Percentiles rank a stretch among this genome's conserved stretches.
These are phyloP conservation scores for Sporothrix mexicana DNA, from an alignment of 2,329 filamentous ascomycete species.

Conservation along the genomic window DNA sequence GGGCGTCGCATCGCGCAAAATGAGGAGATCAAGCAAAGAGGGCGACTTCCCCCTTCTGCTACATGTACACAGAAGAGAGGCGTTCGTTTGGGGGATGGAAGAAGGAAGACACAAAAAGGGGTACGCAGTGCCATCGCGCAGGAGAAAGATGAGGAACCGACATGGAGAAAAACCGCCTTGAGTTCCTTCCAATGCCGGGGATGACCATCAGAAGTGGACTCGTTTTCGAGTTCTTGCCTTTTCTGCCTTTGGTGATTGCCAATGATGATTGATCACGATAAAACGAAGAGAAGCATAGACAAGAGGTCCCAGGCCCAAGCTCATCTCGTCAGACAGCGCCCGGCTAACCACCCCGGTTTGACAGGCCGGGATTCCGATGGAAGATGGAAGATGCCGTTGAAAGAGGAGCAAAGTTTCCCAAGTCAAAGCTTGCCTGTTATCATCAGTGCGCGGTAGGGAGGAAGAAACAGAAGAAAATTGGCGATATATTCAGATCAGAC, in stretches of 20 bases:
- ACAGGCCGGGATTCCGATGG: not conserved
- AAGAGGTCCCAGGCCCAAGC: not conserved
- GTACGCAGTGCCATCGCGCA: not conserved
- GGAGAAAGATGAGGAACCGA: not conserved
- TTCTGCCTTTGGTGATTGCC: not conserved
- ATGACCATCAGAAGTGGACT: not conserved
- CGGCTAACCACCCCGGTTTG: not conserved
- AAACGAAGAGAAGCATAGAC: not conserved
- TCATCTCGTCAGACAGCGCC: not conserved
- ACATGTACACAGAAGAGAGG: not conserved
- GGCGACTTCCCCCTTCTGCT: not conserved
- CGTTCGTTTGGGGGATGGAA: not conserved
- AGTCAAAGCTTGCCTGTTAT: not conserved
- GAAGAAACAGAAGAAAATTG: not conserved
- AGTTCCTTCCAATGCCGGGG: too few species aligned
- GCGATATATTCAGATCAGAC: not conserved
- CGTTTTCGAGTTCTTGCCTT: not conserved
- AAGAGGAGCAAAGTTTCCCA: not conserved
- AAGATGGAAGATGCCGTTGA: not conserved
- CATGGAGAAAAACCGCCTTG: too few species aligned
- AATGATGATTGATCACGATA: not conserved
- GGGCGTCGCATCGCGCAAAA: conserved; percentile 14
- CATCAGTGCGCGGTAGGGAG: not conserved
- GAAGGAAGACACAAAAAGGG: not conserved
- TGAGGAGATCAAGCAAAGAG: not conserved